These are phyloP conservation scores for Lipomyces kockii DNA, from an alignment of 805 yeast species.

Conservation along the genomic window DNA sequence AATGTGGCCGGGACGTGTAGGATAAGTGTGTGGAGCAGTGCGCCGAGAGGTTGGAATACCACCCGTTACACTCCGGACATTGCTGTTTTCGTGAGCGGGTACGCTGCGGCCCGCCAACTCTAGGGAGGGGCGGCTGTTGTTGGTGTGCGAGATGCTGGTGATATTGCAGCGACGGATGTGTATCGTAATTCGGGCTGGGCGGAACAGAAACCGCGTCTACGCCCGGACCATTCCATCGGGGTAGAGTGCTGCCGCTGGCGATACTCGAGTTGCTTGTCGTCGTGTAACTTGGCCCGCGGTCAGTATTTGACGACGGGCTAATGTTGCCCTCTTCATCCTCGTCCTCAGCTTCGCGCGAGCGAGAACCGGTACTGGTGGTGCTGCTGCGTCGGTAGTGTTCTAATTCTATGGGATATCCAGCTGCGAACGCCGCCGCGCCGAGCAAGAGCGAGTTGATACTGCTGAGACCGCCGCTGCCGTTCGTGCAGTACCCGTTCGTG, in stretches of 20 bases:
- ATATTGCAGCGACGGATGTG: background rate
- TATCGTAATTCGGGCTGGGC: constrained; percentile 1
- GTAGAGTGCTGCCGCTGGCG: background rate
- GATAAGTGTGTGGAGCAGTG: constrained; percentile 79
- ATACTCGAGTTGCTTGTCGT: background rate
- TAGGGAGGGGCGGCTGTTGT: background rate
- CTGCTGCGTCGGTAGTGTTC: constrained; percentile 13
- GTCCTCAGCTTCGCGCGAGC: constrained; percentile 20
- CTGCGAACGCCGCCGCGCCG: constrained; percentile 15
- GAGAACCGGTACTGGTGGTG: constrained; percentile 40
- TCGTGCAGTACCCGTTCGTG: background rate
- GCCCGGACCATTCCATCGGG: background rate
- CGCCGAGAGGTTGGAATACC: constrained; percentile 79
- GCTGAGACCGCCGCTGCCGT: background rate
- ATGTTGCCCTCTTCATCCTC: constrained; percentile 1
- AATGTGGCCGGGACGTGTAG: constrained; percentile 74
- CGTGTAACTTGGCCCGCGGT: background rate
- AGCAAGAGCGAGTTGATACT: constrained; percentile 16
- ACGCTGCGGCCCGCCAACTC: constrained; percentile 19
- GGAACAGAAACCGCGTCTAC: background rate
- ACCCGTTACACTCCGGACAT: constrained; percentile 70
- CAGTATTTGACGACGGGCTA: constrained; percentile 1
- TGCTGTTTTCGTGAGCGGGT: constrained; percentile 59
- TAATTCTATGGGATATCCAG: background rate
- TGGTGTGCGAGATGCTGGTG: background rate